These are phyloP conservation scores for Zizania palustris DNA, from an alignment of 202 grass and related monocot genomes.

Conservation along the genomic window DNA sequence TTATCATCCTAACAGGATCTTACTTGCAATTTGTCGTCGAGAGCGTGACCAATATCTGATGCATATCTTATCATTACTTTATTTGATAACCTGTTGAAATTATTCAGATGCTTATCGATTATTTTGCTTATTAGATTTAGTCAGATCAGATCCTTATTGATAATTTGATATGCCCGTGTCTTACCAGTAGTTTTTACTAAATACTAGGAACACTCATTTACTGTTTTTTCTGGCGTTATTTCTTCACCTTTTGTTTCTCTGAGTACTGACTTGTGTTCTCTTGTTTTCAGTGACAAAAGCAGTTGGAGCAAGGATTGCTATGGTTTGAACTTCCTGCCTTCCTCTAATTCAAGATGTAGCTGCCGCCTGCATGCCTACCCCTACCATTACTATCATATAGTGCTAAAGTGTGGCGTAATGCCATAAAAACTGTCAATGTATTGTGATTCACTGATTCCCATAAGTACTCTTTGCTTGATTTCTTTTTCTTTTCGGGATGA, in stretches of 20 bases:
- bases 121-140: neutral
- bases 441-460: slow-evolving; percentile 25
- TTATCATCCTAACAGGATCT: neutral
- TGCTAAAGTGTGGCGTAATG: slow-evolving; percentile 10
- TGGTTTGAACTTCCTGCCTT: slow-evolving; percentile 29
- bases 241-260: neutral
- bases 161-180: neutral
- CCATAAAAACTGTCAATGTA: slow-evolving; percentile 29
- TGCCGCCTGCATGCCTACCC: slow-evolving; percentile 2
- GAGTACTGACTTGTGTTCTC: slow-evolving; percentile 12
- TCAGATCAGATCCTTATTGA: neutral
- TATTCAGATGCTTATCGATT: neutral
- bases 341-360: slow-evolving; percentile 36
- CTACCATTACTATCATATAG: slow-evolving; percentile 36
- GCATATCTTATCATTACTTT: neutral
- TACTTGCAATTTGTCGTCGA: slow-evolving; percentile 7
- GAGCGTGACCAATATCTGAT: neutral
- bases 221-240: slow-evolving; percentile 2
- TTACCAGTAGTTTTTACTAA: slow-evolving; percentile 12
- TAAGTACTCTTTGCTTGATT: slow-evolving; percentile 10
- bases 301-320: slow-evolving; percentile 37
- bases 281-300: slow-evolving; percentile 31
- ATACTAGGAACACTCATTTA: slow-evolving; percentile 3
- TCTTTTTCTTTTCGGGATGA: neutral
- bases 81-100: slow-evolving; percentile 13